Percentiles rank a stretch among this genome's conserved stretches.
phyloP scores from a whole-genome alignment of 2,329 filamentous ascomycete species.

The Arthrocladium fulminans region DNA sequence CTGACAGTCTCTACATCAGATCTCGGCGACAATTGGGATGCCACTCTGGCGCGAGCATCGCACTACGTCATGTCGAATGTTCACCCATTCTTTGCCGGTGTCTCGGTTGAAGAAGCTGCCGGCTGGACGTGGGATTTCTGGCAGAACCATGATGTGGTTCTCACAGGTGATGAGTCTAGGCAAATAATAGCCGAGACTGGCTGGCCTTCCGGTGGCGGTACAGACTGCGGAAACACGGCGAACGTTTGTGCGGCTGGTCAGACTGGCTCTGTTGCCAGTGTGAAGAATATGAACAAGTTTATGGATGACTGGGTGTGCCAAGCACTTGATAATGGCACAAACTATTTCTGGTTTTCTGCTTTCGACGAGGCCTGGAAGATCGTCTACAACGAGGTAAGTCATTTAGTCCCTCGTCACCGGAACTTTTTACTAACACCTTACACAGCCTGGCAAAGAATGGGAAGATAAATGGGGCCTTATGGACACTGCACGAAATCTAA shows the following conservation, averaged over 20 bases:
- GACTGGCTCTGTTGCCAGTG: slow-evolving; percentile 64
- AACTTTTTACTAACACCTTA: slow-evolving; percentile 61
- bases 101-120: slow-evolving; percentile 58
- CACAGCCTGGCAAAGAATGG: slow-evolving; percentile 59
- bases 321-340: slow-evolving; percentile 68
- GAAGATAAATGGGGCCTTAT: slow-evolving; percentile 94
- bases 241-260: slow-evolving; percentile 47
- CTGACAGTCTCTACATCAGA: slow-evolving; percentile 81
- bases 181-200: slow-evolving; percentile 86
- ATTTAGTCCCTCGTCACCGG: slow-evolving; percentile 51
- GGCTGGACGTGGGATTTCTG: slow-evolving; percentile 80
- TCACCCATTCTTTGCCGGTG: slow-evolving; percentile 88
- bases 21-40: slow-evolving; percentile 78
- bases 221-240: slow-evolving; percentile 54
- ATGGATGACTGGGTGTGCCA: slow-evolving; percentile 79
- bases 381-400: slow-evolving; percentile 62
- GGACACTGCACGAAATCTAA: slow-evolving; percentile 75
- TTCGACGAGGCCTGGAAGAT: slow-evolving; percentile 8
- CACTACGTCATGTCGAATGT: slow-evolving; percentile 96
- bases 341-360: slow-evolving; percentile 74
- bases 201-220: slow-evolving; percentile 80
- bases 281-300: slow-evolving; percentile 75
- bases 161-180: slow-evolving; percentile 52
- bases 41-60: slow-evolving; percentile 57
- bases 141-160: slow-evolving; percentile 55